Evolutionary conservation across 2,329 filamentous ascomycete species (phyloP), one percentile per base, ranked within the genome.

Genomic region (Alternaria infectoria): DNA sequence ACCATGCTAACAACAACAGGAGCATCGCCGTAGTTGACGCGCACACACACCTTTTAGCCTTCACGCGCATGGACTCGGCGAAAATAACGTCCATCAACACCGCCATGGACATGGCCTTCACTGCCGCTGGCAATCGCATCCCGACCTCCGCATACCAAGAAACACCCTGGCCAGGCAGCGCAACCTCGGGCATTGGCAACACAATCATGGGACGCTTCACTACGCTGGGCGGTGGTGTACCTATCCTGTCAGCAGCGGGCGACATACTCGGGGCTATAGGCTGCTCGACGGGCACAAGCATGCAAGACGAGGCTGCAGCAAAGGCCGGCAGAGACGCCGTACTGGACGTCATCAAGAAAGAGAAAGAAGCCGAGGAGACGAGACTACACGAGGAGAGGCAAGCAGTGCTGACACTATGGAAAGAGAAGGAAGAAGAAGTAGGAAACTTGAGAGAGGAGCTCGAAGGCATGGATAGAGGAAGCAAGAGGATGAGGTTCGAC

Each of bases 21-120:
- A 84, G 83, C 77, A 83, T 84, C 59, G 82, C 82, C 61, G 73
- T 84, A 54, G 80, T 82, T 28, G 81, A 83, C 69, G 69, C 75
- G 23, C 76, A 80, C 46, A 74, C 78, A 4, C 81, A 83, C 62
- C 81, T 85, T 43, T 75, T 83, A 23, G 73, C 77, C 70, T 84
- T 84, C 74, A 74, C 71, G 43, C 81, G 82, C 70, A 83, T 83
- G 81, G 80, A 81, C 65, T 77, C 74, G 61, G 81, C 81, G 36
- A 84, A 83, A 65, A 73, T 83, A 28, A 83, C 82, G 17, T 80
- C 85, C 5, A 86, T 89, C 65, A 86, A 87, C 75, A 84, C 90
- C 70, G 85, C 87, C 1, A 89, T 91, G 6, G 87, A 90, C 52
- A 86, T 87, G 73, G 85, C 85, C 30, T 86, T 84, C 71, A 87